Percentiles rank a stretch among this genome's conserved stretches.
Evolutionary conservation across 495 filamentous ascomycete genomes (phyloP).

Genomic region (Astrothelium subdiscretum): DNA sequence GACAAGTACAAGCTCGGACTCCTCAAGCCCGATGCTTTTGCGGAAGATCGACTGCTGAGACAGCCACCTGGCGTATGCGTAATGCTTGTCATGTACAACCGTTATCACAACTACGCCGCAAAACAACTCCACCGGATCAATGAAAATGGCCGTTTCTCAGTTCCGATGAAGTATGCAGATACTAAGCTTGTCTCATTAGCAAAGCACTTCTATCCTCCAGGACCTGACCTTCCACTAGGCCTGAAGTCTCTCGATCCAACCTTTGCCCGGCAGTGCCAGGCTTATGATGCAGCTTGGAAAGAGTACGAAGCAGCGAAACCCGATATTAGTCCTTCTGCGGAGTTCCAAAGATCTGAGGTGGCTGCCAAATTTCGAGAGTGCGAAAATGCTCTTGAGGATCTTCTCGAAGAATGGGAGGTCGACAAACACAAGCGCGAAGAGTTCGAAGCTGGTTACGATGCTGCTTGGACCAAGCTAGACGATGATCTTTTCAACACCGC

Average conservation of each 20-base stretch:
- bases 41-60: slow-evolving; percentile 42
- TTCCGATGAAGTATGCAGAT: slow-evolving; percentile 1
- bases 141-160: slow-evolving; percentile 52
- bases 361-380: slow-evolving; percentile 27
- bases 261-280: not conserved
- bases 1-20: slow-evolving; percentile 43
- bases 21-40: slow-evolving; percentile 47
- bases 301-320: slow-evolving; percentile 36
- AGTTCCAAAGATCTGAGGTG: slow-evolving; percentile 36
- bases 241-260: slow-evolving; percentile 2
- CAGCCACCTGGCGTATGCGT: slow-evolving; percentile 47
- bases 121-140: slow-evolving; percentile 59
- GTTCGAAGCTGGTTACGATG: slow-evolving; percentile 1
- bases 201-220: slow-evolving; percentile 1
- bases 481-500: slow-evolving; percentile 79
- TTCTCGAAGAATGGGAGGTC: not conserved
- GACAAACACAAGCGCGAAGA: not conserved
- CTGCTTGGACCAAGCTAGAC: slow-evolving; percentile 59
- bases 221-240: slow-evolving; percentile 1
- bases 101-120: slow-evolving; percentile 74
- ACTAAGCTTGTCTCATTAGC: slow-evolving; percentile 3
- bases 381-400: not conserved
- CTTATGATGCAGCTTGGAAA: slow-evolving; percentile 1
- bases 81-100: slow-evolving; percentile 51
- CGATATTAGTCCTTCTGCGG: slow-evolving; percentile 5